Evolutionary conservation across 345 rosid genomes (phyloP).

Genomic region (Brassica incana): DNA sequence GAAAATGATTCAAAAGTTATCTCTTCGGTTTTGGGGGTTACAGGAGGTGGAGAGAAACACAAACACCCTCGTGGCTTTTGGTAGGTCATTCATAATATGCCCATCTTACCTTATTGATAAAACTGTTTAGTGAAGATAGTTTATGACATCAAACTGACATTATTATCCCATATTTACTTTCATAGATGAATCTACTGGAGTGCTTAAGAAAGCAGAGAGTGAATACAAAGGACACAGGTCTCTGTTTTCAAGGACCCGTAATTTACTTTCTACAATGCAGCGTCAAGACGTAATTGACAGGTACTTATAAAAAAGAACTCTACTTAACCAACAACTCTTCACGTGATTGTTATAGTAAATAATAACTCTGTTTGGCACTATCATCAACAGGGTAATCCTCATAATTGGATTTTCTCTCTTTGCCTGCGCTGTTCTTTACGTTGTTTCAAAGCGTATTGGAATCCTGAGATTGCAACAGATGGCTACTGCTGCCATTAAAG

Average conservation of each 20-base stretch:
- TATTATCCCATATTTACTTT: background rate
- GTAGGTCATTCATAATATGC: constrained; percentile 48
- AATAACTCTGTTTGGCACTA: background rate
- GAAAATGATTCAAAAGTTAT: background rate
- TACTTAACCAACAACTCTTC: background rate
- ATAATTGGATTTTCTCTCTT: constrained; percentile 63
- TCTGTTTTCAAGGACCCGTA: constrained; percentile 72
- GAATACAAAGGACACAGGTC: constrained; percentile 95
- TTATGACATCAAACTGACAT: background rate
- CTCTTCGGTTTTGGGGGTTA: constrained; percentile 26
- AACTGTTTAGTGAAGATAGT: constrained; percentile 10
- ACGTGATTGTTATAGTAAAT: background rate
- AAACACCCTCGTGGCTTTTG: constrained; percentile 72
- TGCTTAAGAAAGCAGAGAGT: constrained; percentile 77
- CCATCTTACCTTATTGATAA: background rate
- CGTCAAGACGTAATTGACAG: constrained; percentile 90
- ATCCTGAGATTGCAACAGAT: constrained; percentile 69
- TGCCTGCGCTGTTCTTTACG: constrained; percentile 59
- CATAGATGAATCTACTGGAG: constrained; percentile 85
- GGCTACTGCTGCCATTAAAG: constrained; percentile 72
- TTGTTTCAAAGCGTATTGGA: constrained; percentile 80
- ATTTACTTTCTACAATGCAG: constrained; percentile 87
- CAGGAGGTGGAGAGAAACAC: constrained; percentile 97
- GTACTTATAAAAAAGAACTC: constrained; percentile 31
- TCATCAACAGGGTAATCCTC: constrained; percentile 54